These are phyloP conservation scores for Penicillium coprophilum DNA, from an alignment of 495 filamentous ascomycete genomes.

Conservation along the genomic window DNA sequence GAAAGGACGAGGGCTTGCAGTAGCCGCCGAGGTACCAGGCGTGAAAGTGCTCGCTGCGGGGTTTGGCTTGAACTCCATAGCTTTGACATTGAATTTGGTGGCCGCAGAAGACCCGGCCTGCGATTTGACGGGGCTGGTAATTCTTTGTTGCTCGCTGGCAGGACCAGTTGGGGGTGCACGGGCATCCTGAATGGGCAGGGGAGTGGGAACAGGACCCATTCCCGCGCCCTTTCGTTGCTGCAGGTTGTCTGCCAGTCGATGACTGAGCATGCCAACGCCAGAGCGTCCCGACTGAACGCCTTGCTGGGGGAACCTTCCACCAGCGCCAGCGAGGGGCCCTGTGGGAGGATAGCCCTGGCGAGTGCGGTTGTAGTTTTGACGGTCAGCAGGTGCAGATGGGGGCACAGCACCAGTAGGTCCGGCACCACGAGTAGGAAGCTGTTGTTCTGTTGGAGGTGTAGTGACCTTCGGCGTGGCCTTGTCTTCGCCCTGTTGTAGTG, in stretches of 20 bases:
- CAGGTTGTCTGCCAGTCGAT: slow-evolving; percentile 55
- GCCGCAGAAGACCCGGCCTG: slow-evolving; percentile 54
- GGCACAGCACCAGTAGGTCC: slow-evolving; percentile 35
- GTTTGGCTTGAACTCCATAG: slow-evolving; percentile 80
- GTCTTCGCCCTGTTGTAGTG: slow-evolving; percentile 61
- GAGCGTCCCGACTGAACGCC: slow-evolving; percentile 42
- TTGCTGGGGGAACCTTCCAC: slow-evolving; percentile 43
- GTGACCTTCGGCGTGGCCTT: slow-evolving; percentile 50
- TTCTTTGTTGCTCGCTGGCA: slow-evolving; percentile 40
- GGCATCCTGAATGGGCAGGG: slow-evolving; percentile 55
- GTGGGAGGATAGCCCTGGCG: slow-evolving; percentile 51
- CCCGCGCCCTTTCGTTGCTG: slow-evolving; percentile 55
- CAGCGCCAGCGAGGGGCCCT: slow-evolving; percentile 40
- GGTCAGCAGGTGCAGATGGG: slow-evolving; percentile 41
- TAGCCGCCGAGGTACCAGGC: slow-evolving; percentile 54
- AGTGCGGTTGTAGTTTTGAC: slow-evolving; percentile 41
- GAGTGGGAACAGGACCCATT: slow-evolving; percentile 47
- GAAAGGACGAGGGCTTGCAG: slow-evolving; percentile 64
- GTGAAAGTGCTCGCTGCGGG: slow-evolving; percentile 75
- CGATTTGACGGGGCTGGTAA: slow-evolving; percentile 47
- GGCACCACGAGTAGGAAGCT: slow-evolving; percentile 31
- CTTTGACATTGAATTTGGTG: slow-evolving; percentile 76
- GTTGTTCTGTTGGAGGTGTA: slow-evolving; percentile 37
- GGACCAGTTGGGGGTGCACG: slow-evolving; percentile 52
- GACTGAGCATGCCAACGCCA: slow-evolving; percentile 50